Evolutionary conservation across 352 stramenopile genomes (phyloP).

Genomic region (Pythium brachiatum): DNA sequence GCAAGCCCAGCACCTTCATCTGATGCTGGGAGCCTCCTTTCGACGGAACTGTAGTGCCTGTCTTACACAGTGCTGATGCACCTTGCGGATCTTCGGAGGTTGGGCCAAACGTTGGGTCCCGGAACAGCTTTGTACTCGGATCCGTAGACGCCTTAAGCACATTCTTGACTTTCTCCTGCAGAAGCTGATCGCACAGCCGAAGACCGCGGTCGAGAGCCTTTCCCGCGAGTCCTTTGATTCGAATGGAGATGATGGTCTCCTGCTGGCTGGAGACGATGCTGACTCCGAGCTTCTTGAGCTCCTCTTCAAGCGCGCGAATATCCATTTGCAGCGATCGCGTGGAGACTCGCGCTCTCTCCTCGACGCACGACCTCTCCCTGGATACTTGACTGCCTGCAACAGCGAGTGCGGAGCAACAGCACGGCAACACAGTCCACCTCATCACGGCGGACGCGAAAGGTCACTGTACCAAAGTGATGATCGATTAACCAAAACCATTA

Average conservation of each 20-base stretch:
- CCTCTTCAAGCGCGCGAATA: constrained; percentile 60
- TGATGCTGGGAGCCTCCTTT: constrained; percentile 78
- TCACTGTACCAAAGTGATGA: constrained; percentile 22
- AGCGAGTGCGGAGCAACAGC: not conserved
- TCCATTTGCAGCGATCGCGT: constrained; percentile 26
- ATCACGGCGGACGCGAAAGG: constrained; percentile 27
- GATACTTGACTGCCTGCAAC: not conserved
- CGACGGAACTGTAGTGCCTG: constrained; percentile 39
- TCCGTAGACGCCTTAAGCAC: constrained; percentile 52
- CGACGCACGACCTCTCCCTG: not conserved
- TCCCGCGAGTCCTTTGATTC: constrained; percentile 69
- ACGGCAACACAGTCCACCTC: constrained; percentile 6
- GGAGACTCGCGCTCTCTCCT: not conserved
- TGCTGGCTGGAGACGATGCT: constrained; percentile 68
- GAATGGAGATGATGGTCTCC: constrained; percentile 73
- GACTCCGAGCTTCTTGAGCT: constrained; percentile 81
- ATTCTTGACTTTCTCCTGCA: constrained; percentile 74
- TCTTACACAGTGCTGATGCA: constrained; percentile 66
- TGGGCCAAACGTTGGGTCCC: constrained; percentile 83
- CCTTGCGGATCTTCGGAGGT: constrained; percentile 49
- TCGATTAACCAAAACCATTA: constrained; percentile 29
- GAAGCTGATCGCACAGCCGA: constrained; percentile 57
- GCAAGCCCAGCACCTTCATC: constrained; percentile 59
- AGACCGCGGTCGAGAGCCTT: constrained; percentile 55
- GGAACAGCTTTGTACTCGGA: constrained; percentile 53